phyloP scores from a whole-genome alignment of 2,329 filamentous ascomycete genomes.

The Alternaria brassicicola region DNA sequence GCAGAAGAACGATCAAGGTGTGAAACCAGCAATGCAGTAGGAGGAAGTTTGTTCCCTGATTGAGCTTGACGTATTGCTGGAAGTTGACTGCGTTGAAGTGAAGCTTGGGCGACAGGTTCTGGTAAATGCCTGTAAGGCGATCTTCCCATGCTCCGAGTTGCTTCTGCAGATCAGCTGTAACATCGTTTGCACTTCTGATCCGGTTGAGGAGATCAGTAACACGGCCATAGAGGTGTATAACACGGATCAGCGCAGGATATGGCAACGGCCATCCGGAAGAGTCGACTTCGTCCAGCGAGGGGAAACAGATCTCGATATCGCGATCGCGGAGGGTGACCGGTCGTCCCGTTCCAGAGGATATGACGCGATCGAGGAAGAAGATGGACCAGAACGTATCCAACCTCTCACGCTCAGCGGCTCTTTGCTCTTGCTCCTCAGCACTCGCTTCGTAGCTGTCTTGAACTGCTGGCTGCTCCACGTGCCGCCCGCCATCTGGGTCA shows the following conservation, averaged over 20 bases:
- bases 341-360: constrained; percentile 84
- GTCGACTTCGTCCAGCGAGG: constrained; percentile 59
- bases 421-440: constrained; percentile 58
- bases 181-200: constrained; percentile 73
- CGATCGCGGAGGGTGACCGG: constrained; percentile 83
- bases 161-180: constrained; percentile 75
- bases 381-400: constrained; percentile 91
- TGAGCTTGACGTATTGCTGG: constrained; percentile 78
- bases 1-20: constrained; percentile 80
- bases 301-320: constrained; percentile 81
- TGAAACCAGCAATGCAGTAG: constrained; percentile 90
- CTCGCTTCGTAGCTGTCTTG: constrained; percentile 50
- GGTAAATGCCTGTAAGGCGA: constrained; percentile 76
- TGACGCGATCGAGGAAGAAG: constrained; percentile 84
- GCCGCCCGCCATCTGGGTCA: constrained; percentile 31
- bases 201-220: constrained; percentile 86
- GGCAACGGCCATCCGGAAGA: constrained; percentile 74
- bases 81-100: constrained; percentile 89
- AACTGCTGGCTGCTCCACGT: constrained; percentile 56
- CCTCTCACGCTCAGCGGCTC: constrained; percentile 76
- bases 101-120: constrained; percentile 73
- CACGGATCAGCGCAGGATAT: constrained; percentile 79
- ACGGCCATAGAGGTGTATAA: constrained; percentile 83
- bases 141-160: constrained; percentile 78
- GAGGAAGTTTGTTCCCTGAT: constrained; percentile 86